A percentile compares a stretch with the other conserved stretches of the same genome.
Conservation (phyloP, 2,329 filamentous ascomycete genomes). For the Colletotrichum gloeosporioides region DNA sequence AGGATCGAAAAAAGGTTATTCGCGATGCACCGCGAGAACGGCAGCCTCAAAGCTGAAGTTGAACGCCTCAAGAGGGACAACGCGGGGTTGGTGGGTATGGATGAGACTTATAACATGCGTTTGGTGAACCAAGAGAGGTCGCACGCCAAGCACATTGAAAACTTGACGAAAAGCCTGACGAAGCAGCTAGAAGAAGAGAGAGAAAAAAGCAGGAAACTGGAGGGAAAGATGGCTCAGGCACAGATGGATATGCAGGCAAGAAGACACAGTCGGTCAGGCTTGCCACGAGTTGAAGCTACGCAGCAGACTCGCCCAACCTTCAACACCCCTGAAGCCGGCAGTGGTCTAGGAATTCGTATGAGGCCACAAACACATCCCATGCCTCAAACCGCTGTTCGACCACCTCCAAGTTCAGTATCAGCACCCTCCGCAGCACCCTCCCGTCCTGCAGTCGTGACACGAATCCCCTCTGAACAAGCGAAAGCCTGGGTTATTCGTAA, state of each 20-base stretch:
- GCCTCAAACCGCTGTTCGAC: neutral
- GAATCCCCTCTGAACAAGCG: neutral
- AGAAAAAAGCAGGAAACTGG: constrained; percentile 32
- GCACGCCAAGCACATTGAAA: constrained; percentile 35
- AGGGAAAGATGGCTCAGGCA: constrained; percentile 28
- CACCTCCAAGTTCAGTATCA: neutral
- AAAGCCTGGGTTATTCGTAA: constrained; percentile 1
- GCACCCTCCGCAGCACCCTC: neutral
- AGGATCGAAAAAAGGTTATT: constrained; percentile 41
- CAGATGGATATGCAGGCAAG: constrained; percentile 23
- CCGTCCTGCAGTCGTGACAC: neutral
- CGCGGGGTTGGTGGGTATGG: constrained; percentile 40
- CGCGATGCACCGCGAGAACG: constrained; percentile 13
- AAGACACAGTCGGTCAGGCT: neutral
- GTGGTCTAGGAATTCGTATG: neutral
- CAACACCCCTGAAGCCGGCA: neutral
- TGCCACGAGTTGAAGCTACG: constrained; percentile 20
- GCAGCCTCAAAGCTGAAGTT: constrained; percentile 36
- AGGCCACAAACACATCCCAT: neutral
- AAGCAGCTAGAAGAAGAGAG: constrained; percentile 40
- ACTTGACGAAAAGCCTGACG: constrained; percentile 38
- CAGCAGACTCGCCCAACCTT: neutral
- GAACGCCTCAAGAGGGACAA: constrained; percentile 37
- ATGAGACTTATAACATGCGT: constrained; percentile 43
- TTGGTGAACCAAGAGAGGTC: constrained; percentile 39